Evolutionary conservation across 768 basidiomycete species (phyloP).

Genomic region (Leccinum uliginosum): DNA sequence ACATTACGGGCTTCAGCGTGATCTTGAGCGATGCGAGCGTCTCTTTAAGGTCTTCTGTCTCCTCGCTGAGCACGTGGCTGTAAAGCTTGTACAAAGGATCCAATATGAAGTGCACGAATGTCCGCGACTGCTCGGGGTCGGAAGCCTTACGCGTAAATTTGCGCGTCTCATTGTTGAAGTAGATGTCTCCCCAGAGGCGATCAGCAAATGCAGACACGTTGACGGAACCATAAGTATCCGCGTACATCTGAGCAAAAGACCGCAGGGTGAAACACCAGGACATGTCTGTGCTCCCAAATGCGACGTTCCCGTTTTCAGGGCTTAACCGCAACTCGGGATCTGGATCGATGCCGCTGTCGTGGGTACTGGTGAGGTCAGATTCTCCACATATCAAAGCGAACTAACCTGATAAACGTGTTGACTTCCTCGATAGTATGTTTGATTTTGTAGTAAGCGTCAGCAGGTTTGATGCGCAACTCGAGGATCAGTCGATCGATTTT

Average conservation of each 20-base stretch:
- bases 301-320: constrained; percentile 94
- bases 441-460: constrained; percentile 98
- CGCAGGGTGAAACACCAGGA: constrained; percentile 94
- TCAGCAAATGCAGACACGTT: constrained; percentile 84
- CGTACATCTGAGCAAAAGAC: constrained; percentile 96
- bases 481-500: constrained; percentile 97
- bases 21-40: constrained; percentile 80
- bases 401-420: constrained; percentile 90
- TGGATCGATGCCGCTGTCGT: constrained; percentile 70
- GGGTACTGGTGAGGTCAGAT: background rate
- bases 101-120: constrained; percentile 94
- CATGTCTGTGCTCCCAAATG: constrained; percentile 97
- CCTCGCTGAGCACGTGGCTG: constrained; percentile 90
- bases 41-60: constrained; percentile 78
- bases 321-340: constrained; percentile 85
- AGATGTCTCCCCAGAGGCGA: constrained; percentile 97
- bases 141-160: constrained; percentile 86
- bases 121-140: constrained; percentile 69
- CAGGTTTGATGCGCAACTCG: constrained; percentile 91
- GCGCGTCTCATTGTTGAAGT: constrained; percentile 77
- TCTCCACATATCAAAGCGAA: background rate
- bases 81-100: constrained; percentile 98
- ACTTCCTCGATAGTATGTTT: constrained; percentile 99
- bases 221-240: constrained; percentile 82
- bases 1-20: constrained; percentile 85